Base-by-base conservation (phyloP, 2,329 filamentous ascomycete genomes). In the Mariannaea sp. region DNA sequence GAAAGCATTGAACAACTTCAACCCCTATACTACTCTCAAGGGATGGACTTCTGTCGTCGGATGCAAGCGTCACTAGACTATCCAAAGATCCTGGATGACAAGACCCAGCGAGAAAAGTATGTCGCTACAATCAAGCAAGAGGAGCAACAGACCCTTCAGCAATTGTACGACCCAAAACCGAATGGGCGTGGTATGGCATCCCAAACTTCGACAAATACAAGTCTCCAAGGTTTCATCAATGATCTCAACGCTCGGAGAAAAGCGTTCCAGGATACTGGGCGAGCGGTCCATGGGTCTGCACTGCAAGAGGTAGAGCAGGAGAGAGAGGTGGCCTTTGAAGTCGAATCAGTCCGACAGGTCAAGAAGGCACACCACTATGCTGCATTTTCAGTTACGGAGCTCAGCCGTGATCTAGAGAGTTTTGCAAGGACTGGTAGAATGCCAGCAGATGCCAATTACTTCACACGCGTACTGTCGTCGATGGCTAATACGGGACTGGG, bases 251-350 rank as follows among this genome's bases (percentile, higher is more conserved):
- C 45, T 13, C 53, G 63, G 39, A 39, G 55, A 8, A 64, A 56
- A 43, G 54, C 57, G 2, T 65, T 65, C 26, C 61, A 65, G 14
- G 63, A 65, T 42, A 65, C 55, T 1, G 63, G 63, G 4, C 53
- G 53, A n/a, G 63, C 63, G 3, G 63, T 65, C 0, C 77, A 82
- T 41, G 74, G 73, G 1, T 81, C 81, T 0, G 80, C 81, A 0
- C 64, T 87, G 1, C 77, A 87, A 55, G 84, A 88, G 53, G 84
- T 79, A 0, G 77, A 80, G 40, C 77, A 79, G 52, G 82, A 85
- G 62, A 72, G 82, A 16, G 83, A 86, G 56, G 76, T 85, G 0
- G 81, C 79, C 1, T 75, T 78, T 30, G 79, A 86, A 57, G 76
- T 84, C 0, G 82, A 86, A 57, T 71, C 74, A 6, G 77, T 84